A percentile compares a stretch with the other conserved stretches of the same genome.
Evolutionary conservation across 2,329 filamentous ascomycete genomes (phyloP).

Genomic region (Colletotrichum spaethianum): DNA sequence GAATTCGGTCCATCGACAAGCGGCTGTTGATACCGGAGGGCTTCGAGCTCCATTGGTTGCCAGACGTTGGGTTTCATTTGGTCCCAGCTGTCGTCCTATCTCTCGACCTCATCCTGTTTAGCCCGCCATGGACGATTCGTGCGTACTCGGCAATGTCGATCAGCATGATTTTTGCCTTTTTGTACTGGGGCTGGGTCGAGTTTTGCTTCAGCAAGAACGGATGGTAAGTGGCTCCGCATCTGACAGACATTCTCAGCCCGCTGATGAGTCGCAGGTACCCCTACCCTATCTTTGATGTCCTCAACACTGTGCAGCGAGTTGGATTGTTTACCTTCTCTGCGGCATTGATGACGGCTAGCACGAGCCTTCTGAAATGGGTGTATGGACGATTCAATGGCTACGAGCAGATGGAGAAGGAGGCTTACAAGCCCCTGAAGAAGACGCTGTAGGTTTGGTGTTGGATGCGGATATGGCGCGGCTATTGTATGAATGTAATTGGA

Average conservation of each 20-base stretch:
- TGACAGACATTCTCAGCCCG: conserved; percentile 43
- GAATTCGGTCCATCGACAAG: conserved; percentile 71
- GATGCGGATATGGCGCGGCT: not conserved
- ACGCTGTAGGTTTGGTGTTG: conserved; percentile 32
- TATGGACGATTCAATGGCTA: conserved; percentile 78
- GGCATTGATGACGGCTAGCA: conserved; percentile 79
- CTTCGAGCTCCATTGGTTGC: conserved; percentile 66
- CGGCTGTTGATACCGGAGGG: conserved; percentile 67
- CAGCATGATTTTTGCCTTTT: conserved; percentile 71
- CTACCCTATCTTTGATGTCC: conserved; percentile 84
- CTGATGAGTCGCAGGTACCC: conserved; percentile 73
- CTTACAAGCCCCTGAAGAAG: conserved; percentile 50
- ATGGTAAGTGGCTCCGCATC: conserved; percentile 57
- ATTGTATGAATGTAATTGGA: not conserved
- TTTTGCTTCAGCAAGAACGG: conserved; percentile 78
- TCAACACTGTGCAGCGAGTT: conserved; percentile 76
- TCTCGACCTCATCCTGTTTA: conserved; percentile 77
- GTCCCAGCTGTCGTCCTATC: conserved; percentile 76
- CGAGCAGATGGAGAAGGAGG: conserved; percentile 56
- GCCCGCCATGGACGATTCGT: conserved; percentile 79
- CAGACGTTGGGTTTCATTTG: conserved; percentile 77
- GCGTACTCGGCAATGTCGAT: conserved; percentile 71
- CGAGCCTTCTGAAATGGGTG: conserved; percentile 76
- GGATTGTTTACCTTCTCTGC: conserved; percentile 80
- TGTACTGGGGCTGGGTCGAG: conserved; percentile 85